These are phyloP conservation scores for Rachicladosporium sp. DNA, from an alignment of 2,329 filamentous ascomycete genomes.

Conservation along the genomic window DNA sequence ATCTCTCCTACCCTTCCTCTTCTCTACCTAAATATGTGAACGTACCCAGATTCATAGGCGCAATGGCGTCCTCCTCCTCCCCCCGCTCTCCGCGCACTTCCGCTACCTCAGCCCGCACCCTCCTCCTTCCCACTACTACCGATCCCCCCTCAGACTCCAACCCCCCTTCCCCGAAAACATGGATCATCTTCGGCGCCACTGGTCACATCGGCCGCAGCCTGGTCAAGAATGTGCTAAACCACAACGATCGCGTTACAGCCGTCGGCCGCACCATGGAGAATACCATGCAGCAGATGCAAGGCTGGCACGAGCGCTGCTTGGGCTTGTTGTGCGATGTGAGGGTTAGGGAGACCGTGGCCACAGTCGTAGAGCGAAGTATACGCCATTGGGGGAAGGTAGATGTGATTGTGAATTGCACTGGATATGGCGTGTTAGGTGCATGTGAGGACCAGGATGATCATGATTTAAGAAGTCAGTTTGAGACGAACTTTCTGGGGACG, in stretches of 20 bases:
- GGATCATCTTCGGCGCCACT: slow-evolving; percentile 95
- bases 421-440: slow-evolving; percentile 87
- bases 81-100: slow-evolving; percentile 7
- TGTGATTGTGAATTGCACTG: slow-evolving; percentile 84
- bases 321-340: slow-evolving; percentile 85
- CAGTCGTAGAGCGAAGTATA: slow-evolving; percentile 58
- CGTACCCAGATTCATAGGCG: slow-evolving; percentile 3
- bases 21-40: slow-evolving; percentile 3
- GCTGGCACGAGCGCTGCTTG: slow-evolving; percentile 59
- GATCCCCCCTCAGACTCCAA: slow-evolving; percentile 66
- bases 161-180: slow-evolving; percentile 64
- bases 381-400: slow-evolving; percentile 64
- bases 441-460: slow-evolving; percentile 96
- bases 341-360: slow-evolving; percentile 61
- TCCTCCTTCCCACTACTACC: slow-evolving; percentile 64
- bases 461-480: slow-evolving; percentile 90
- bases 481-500: slow-evolving; percentile 95
- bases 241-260: slow-evolving; percentile 72
- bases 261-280: slow-evolving; percentile 77
- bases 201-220: slow-evolving; percentile 91
- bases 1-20: slow-evolving; percentile 5
- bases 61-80: slow-evolving; percentile 10
- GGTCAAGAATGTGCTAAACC: slow-evolving; percentile 66
- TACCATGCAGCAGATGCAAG: slow-evolving; percentile 56
- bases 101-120: background rate